These are phyloP conservation scores for Trypanosoma platydactyli DNA, from an alignment of 208 protist species.

Conservation along the genomic window DNA sequence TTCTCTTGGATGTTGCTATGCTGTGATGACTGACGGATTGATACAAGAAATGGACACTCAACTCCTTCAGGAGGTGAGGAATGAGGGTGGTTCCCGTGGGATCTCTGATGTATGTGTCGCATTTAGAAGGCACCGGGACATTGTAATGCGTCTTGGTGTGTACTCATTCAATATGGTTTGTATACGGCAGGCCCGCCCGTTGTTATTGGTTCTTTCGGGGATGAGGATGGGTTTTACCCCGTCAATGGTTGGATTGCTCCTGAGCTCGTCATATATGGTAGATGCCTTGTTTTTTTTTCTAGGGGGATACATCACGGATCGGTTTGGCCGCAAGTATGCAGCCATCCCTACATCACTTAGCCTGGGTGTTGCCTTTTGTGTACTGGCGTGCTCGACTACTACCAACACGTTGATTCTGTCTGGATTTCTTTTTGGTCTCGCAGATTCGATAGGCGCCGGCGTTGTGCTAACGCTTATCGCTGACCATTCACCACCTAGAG, in stretches of 20 bases:
- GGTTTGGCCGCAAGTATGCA: constrained; percentile 50
- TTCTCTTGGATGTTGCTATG: constrained; percentile 4
- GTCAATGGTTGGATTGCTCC: constrained; percentile 30
- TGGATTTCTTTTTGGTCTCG: constrained; percentile 51
- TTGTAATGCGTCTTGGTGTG: constrained; percentile 20
- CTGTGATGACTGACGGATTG: background rate
- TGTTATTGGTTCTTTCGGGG: constrained; percentile 16
- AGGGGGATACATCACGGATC: constrained; percentile 72
- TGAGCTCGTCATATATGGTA: constrained; percentile 44
- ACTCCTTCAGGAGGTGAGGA: background rate
- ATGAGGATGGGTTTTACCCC: constrained; percentile 23
- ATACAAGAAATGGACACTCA: constrained; percentile 17
- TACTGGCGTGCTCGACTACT: constrained; percentile 42
- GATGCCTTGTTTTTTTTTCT: constrained; percentile 58
- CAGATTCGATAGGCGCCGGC: constrained; percentile 65
- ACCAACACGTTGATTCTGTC: constrained; percentile 36
- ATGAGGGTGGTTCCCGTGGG: background rate
- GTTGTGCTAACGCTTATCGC: constrained; percentile 75
- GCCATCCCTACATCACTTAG: constrained; percentile 58
- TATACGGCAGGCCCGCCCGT: constrained; percentile 4
- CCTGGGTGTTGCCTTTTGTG: constrained; percentile 50
- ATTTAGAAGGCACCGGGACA: constrained; percentile 18
- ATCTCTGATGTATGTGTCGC: background rate
- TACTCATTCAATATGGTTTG: constrained; percentile 24
- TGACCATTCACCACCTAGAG: constrained; percentile 48